A percentile compares a stretch with the other conserved stretches of the same genome.
Evolutionary conservation across 352 stramenopile species (phyloP).

Genomic region (Phytophthora lateralis): DNA sequence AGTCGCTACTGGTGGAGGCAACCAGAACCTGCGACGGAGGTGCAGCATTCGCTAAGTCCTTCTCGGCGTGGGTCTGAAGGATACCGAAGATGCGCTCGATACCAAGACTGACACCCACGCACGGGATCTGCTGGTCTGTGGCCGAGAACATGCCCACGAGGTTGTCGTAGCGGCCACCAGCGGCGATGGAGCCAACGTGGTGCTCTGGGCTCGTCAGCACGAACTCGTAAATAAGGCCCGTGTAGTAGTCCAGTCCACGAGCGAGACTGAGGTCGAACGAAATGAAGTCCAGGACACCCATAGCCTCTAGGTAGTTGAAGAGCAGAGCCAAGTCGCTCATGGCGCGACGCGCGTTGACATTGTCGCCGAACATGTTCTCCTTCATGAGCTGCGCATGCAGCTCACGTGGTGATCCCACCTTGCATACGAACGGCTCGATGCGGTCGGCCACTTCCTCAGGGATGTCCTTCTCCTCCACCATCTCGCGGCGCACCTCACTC

Average conservation of each 20-base stretch:
- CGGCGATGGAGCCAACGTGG: slow-evolving; percentile 97
- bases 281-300: slow-evolving; percentile 94
- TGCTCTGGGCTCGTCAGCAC: slow-evolving; percentile 90
- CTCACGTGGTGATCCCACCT: slow-evolving; percentile 86
- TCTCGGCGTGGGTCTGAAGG: slow-evolving; percentile 93
- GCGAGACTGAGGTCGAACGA: slow-evolving; percentile 98
- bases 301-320: slow-evolving; percentile 98
- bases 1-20: slow-evolving; percentile 83
- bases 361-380: slow-evolving; percentile 92
- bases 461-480: slow-evolving; percentile 98
- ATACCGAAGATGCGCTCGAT: slow-evolving; percentile 99
- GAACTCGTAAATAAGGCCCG: slow-evolving; percentile 99
- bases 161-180: slow-evolving; percentile 98
- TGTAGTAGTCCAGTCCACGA: slow-evolving; percentile 99
- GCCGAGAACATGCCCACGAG: slow-evolving; percentile 98
- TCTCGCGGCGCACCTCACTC: slow-evolving; percentile 89
- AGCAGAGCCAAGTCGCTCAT: slow-evolving; percentile 95
- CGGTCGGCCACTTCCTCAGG: slow-evolving; percentile 89
- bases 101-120: slow-evolving; percentile 97
- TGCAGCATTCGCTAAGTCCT: slow-evolving; percentile 35
- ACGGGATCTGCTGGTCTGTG: slow-evolving; percentile 95
- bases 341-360: slow-evolving; percentile 81
- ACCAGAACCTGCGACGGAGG: slow-evolving; percentile 93
- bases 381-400: slow-evolving; percentile 78
- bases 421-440: slow-evolving; percentile 95